Evolutionary conservation across 2,329 filamentous ascomycete genomes (phyloP).

Genomic region (Phoma sp.): DNA sequence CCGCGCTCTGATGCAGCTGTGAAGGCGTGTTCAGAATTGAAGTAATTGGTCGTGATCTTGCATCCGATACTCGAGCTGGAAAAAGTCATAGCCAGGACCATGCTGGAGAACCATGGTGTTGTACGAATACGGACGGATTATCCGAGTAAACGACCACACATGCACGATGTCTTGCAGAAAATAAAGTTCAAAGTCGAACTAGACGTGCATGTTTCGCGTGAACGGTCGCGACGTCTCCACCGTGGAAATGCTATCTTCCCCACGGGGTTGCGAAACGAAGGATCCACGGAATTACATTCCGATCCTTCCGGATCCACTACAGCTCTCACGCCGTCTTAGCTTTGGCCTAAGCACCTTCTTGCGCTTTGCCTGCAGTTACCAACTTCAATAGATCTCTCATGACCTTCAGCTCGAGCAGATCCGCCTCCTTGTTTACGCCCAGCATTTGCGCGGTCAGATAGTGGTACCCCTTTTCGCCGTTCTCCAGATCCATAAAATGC

Average conservation of each 20-base stretch:
- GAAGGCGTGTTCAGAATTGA: neutral
- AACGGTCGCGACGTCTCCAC: neutral
- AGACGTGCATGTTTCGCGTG: neutral
- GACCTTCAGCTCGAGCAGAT: conserved; percentile 10
- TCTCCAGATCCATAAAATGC: conserved; percentile 38
- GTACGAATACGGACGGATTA: neutral
- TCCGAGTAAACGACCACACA: neutral
- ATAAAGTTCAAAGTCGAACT: neutral
- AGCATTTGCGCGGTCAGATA: conserved; percentile 29
- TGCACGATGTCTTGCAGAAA: neutral
- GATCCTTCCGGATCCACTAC: neutral
- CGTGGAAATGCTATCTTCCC: neutral
- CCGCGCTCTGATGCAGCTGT: neutral
- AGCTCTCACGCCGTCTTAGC: neutral
- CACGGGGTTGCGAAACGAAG: neutral
- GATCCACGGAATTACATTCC: neutral
- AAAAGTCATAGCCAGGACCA: conserved; percentile 1
- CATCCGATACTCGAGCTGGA: neutral
- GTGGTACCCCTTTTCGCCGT: conserved; percentile 32
- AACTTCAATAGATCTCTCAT: conserved; percentile 7
- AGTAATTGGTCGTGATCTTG: neutral
- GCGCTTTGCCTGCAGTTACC: conserved; percentile 1
- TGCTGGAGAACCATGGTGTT: neutral
- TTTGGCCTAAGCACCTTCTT: neutral
- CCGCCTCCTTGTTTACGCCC: conserved; percentile 8